Evolutionary conservation across 2,329 filamentous ascomycete genomes (phyloP), one percentile per base, ranked within the genome.

Genomic region (Claviceps pazoutovae): DNA sequence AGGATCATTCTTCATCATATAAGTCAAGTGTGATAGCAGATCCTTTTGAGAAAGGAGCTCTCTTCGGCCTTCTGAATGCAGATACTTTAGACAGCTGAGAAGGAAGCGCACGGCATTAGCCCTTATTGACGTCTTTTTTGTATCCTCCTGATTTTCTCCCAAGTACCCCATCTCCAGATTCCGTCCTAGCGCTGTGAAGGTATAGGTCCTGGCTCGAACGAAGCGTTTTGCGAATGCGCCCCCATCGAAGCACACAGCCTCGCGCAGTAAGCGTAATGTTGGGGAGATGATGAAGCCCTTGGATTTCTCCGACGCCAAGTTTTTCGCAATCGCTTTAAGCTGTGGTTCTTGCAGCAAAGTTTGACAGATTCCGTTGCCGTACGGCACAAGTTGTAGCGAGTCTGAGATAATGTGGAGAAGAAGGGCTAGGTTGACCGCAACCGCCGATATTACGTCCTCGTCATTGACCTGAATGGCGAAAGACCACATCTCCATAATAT

Each of bases 241-340:
- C 16, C 89, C 89, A 66, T 97, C 90, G 56, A 95, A 85, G 51
- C 76, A 82, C 16, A 88, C 80, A n/a, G 90, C 76, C 68, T 98
- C 91, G 49, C 84, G 86, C 54, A 98, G 75, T 49, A 98, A 71
- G 52, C 91, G 82, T 53, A 98, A 71, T 23, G 86, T 90, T 1
- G 93, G 91, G 2, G 88, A 93, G 55, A 96, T 90, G 53, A 97
- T 73, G 66, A 87, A 88, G 41, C 89, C 88, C 62, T 94, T 95
- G 47, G 81, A 77, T 66, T 88, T 90, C 23, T 86, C 83, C 0
- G 87, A 81, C 3, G 86, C 84, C 17, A 97, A 70, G 54, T 88
- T 88, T 54, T 83, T 82, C 36, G 87, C 82, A 23, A 97, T 70
- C 3, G 95, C 77, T 59, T 90, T 88, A 56, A 90, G 74, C 58